Conservation (phyloP, 2,329 filamentous ascomycete genomes). For the Botrytis fabae region DNA sequence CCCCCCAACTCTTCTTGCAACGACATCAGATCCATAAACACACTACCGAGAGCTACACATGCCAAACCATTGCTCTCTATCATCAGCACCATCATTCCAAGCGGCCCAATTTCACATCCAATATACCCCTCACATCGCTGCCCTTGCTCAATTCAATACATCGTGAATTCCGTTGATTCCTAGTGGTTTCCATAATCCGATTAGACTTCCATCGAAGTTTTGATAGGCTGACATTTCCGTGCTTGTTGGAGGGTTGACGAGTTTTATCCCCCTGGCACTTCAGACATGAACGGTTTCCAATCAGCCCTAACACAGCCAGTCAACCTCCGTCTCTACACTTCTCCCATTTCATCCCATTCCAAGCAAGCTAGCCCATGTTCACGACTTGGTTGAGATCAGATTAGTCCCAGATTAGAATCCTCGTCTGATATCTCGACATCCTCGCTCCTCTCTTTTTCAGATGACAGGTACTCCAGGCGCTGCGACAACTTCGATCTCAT, state of each 20-base stretch:
- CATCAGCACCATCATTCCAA: neutral
- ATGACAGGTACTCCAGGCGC: conserved; percentile 28
- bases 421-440: conserved; percentile 25
- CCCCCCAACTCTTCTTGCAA: neutral
- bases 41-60: neutral
- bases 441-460: conserved; percentile 32
- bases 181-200: neutral
- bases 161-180: neutral
- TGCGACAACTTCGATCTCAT: conserved; percentile 37
- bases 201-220: neutral
- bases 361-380: conserved; percentile 18
- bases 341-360: conserved; percentile 20
- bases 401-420: conserved; percentile 28
- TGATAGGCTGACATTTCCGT: neutral
- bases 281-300: conserved; percentile 35
- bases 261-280: conserved; percentile 33
- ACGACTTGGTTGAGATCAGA: neutral
- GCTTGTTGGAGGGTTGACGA: conserved; percentile 13
- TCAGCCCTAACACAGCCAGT: conserved; percentile 22
- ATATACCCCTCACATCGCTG: neutral
- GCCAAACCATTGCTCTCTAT: neutral
- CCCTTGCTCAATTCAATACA: neutral
- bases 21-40: neutral
- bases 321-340: conserved; percentile 12
- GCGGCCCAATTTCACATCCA: neutral